These are phyloP conservation scores for Trapa bicornis DNA, from an alignment of 345 rosid species.

Conservation along the genomic window DNA sequence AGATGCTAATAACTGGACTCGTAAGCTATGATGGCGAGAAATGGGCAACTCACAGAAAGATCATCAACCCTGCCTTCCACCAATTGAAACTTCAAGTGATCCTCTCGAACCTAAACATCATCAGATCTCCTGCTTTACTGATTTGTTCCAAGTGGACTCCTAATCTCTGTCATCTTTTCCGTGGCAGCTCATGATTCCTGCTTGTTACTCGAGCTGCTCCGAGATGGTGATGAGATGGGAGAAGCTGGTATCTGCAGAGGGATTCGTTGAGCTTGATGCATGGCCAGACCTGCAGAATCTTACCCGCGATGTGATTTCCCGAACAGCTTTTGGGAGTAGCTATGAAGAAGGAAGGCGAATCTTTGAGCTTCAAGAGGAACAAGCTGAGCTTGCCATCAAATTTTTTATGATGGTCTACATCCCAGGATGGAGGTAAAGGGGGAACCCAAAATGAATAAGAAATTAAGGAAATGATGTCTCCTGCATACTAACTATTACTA, in stretches of 20 bases:
- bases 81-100: conserved; percentile 2
- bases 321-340: conserved; percentile 40
- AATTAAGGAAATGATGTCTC: background rate
- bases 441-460: background rate
- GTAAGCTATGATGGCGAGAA: conserved; percentile 7
- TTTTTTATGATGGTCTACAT: conserved; percentile 9
- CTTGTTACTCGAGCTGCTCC: conserved; percentile 13
- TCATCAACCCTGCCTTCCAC: conserved; percentile 18
- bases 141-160: background rate
- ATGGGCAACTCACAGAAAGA: conserved; percentile 13
- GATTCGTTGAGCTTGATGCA: conserved; percentile 20
- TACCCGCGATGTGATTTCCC: conserved; percentile 32
- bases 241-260: background rate
- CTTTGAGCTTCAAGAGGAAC: conserved; percentile 25
- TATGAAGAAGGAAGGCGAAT: conserved; percentile 31
- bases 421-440: conserved; percentile 33
- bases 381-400: background rate
- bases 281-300: conserved; percentile 29
- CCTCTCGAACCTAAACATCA: background rate
- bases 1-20: conserved; percentile 10
- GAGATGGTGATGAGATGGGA: conserved; percentile 27
- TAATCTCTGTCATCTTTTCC: background rate
- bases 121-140: background rate
- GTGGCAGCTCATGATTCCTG: conserved; percentile 25
- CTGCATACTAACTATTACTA: background rate